phyloP scores from a whole-genome alignment of 305 asterid genomes.

The Rubia balearica region DNA sequence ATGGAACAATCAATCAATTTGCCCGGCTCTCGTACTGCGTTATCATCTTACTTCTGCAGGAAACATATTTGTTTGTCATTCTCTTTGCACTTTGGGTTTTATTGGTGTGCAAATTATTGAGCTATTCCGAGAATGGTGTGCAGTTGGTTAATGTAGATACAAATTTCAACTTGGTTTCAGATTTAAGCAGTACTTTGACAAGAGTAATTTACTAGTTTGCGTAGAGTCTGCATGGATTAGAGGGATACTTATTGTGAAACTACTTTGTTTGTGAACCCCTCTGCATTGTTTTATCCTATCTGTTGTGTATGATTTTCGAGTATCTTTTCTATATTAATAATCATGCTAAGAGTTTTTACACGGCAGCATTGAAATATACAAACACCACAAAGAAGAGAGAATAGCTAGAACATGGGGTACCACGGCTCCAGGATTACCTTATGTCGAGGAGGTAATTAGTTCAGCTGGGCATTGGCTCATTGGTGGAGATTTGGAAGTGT shows the following conservation, averaged over 20 bases:
- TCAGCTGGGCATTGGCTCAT: constrained; percentile 77
- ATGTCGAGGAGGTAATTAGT: constrained; percentile 66
- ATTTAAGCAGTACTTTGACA: no score
- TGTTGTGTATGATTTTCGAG: constrained; percentile 1
- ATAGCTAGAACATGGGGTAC: constrained; percentile 88
- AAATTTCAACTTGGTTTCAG: no score
- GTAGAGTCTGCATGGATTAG: no score
- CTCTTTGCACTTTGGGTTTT: no score
- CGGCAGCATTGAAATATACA: constrained; percentile 65
- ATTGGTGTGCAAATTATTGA: no score
- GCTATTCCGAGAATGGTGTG: no score
- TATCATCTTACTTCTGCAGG: no score
- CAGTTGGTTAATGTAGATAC: no score
- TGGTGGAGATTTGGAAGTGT: constrained; percentile 77
- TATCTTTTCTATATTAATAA: not conserved
- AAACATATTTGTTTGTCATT: no score
- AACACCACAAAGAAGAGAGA: constrained; percentile 82
- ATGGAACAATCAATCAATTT: not conserved
- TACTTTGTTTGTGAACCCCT: not conserved
- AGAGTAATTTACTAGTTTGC: no score
- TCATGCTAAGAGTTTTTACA: not conserved
- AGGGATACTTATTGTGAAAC: no score
- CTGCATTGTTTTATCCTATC: not conserved
- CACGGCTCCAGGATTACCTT: constrained; percentile 72
- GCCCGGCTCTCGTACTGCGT: not conserved